Evolutionary conservation across 345 rosid genomes (phyloP), one percentile per base, ranked within the genome.

Genomic region (Syzygium grande): DNA sequence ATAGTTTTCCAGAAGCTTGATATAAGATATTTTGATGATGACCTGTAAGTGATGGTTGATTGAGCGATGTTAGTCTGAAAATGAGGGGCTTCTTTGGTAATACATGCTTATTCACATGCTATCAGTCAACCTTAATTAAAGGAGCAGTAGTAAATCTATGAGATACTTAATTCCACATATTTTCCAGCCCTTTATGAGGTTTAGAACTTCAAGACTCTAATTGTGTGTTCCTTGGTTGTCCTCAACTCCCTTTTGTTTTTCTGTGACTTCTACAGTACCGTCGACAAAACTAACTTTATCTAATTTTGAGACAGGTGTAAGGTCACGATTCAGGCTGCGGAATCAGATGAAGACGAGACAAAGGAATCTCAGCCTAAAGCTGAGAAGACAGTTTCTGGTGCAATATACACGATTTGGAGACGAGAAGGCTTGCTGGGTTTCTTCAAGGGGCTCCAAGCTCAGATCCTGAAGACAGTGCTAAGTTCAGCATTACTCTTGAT

Each of bases 401-500:
- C 96, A 11, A 65, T 95, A 12, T 87, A 54, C 85, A 90, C 95
- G 23, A 95, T 95, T 85, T 95, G 98, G 99, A 94, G 87, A 90
- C 91, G 90, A 55, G 99, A 97, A 92, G 99, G 99, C 77, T 54
- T 91, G 86, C 85, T 91, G n/a, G 99, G 98, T 5, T 97, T 97
- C 89, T 95, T 93, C 89, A 97, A 96, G 89, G 98, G 99, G 86
- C 90, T 97, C 88, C 90, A 94, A 73, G 98, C 99, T 51, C 99
- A 97, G 94, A 95, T 97, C 88, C 90, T 97, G 88, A 97, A 97
- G 94, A 97, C 99, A 10, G 99, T 97, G 34, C 89, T 97, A 51
- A 96, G 99, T 94, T 96, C 99, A 1, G 99, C 99, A 34, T 93
- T 97, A 93, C 95, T 95, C 63, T 88, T 97, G 88, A 97, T 96